A percentile compares a stretch with the other conserved stretches of the same genome.
phyloP scores from a whole-genome alignment of 2,329 filamentous ascomycete genomes.

The Alternaria infectoria region DNA sequence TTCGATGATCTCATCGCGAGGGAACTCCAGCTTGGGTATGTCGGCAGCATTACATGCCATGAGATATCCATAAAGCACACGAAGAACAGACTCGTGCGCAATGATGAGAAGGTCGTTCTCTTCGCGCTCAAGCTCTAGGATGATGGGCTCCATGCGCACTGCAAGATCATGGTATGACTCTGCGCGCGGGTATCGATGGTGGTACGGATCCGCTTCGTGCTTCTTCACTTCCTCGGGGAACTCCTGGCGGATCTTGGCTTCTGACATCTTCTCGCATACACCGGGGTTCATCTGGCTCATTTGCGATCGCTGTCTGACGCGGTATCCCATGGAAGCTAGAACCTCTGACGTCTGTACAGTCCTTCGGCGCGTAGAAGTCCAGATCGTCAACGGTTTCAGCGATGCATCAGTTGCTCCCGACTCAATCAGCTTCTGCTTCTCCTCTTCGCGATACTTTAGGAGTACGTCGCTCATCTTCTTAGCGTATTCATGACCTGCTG shows the following conservation, averaged over 20 bases:
- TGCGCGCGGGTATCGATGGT: slow-evolving; percentile 92
- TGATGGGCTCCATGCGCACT: slow-evolving; percentile 97
- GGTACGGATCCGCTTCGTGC: slow-evolving; percentile 93
- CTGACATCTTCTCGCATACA: slow-evolving; percentile 92
- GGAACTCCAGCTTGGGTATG: slow-evolving; percentile 91
- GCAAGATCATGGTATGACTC: slow-evolving; percentile 99
- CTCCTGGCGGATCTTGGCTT: slow-evolving; percentile 76
- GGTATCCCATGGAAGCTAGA: slow-evolving; percentile 79
- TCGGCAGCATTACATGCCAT: slow-evolving; percentile 98
- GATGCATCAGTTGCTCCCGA: slow-evolving; percentile 71
- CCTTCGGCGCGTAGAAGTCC: slow-evolving; percentile 90
- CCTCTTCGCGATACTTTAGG: slow-evolving; percentile 80
- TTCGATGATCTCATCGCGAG: slow-evolving; percentile 96
- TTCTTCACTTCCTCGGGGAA: slow-evolving; percentile 92
- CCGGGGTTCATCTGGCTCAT: slow-evolving; percentile 98
- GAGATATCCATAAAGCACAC: slow-evolving; percentile 94
- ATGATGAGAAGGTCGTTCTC: slow-evolving; percentile 98
- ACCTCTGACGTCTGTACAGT: slow-evolving; percentile 89
- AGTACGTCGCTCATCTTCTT: slow-evolving; percentile 73
- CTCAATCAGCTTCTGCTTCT: slow-evolving; percentile 72
- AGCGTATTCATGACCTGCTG: slow-evolving; percentile 80
- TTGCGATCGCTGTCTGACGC: slow-evolving; percentile 88
- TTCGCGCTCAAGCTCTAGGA: slow-evolving; percentile 94
- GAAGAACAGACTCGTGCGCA: slow-evolving; percentile 95
- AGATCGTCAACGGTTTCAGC: slow-evolving; percentile 82